A percentile compares a stretch with the other conserved stretches of the same genome.
Evolutionary conservation across 139 green algal species (phyloP).

Genomic region (Ettlia oleoabundans): DNA sequence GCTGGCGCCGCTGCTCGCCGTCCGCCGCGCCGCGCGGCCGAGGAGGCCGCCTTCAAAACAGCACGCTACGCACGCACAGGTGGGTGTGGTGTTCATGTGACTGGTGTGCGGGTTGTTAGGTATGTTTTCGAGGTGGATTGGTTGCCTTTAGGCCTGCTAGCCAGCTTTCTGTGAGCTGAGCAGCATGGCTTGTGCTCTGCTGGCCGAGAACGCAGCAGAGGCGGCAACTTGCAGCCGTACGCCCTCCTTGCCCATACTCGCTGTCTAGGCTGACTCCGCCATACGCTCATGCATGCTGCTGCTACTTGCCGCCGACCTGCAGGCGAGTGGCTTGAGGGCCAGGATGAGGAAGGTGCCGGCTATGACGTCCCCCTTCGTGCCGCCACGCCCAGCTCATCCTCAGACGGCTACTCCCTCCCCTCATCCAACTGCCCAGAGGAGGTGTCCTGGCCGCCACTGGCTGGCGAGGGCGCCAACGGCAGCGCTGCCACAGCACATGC

Average conservation of each 20-base stretch:
- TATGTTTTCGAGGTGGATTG: too few relatives aligned
- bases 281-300: too few relatives aligned
- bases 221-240: too few relatives aligned
- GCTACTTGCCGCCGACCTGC: constrained; percentile 1
- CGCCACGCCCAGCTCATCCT: constrained; percentile 26
- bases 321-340: neutral
- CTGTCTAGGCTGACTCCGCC: too few relatives aligned
- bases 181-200: too few relatives aligned
- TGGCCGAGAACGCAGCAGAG: too few relatives aligned
- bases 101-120: too few relatives aligned
- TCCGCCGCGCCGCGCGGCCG: constrained; percentile 42
- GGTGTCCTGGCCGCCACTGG: constrained; percentile 51
- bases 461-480: constrained; percentile 5
- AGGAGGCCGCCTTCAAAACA: constrained; percentile 46
- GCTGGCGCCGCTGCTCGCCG: neutral
- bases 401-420: constrained; percentile 23
- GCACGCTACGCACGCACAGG: constrained; percentile 48
- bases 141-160: too few relatives aligned
- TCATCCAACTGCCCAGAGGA: constrained; percentile 65
- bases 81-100: too few relatives aligned
- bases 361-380: constrained; percentile 1
- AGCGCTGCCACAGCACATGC: too few relatives aligned
- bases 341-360: neutral
- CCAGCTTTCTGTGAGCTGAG: too few relatives aligned
- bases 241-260: too few relatives aligned